These are phyloP conservation scores for Ambrosiella cleistominuta DNA, from an alignment of 2,329 filamentous ascomycete species.

Conservation along the genomic window DNA sequence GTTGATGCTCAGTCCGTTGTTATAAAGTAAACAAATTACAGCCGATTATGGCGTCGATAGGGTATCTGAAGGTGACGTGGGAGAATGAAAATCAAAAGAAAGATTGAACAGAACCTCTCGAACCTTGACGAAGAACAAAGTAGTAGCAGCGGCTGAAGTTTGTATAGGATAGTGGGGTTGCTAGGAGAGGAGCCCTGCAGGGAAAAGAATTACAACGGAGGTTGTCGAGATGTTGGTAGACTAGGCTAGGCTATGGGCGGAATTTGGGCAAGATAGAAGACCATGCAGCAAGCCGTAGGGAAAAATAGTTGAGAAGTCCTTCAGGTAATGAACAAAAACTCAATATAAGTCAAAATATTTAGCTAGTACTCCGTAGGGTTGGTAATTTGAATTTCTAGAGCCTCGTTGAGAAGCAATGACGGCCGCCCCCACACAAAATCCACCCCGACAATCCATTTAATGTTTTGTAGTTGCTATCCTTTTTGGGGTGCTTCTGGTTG, in stretches of 20 bases:
- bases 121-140: slow-evolving; percentile 3
- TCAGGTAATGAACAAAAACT: not conserved
- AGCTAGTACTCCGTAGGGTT: not conserved
- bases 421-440: not conserved
- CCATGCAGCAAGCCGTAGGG: not conserved
- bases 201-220: not conserved
- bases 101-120: slow-evolving; percentile 5
- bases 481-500: not conserved
- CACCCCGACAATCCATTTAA: not conserved
- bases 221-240: not conserved
- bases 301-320: not conserved
- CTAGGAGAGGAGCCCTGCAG: slow-evolving; percentile 1
- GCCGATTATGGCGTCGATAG: slow-evolving; percentile 5
- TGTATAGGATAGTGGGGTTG: slow-evolving; percentile 3
- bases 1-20: slow-evolving; percentile 2
- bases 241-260: not conserved
- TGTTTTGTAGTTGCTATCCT: not conserved
- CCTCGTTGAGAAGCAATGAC: not conserved
- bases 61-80: slow-evolving; percentile 8
- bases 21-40: slow-evolving; percentile 5
- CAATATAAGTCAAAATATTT: not conserved
- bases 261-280: not conserved
- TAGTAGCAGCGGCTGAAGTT: slow-evolving; percentile 10
- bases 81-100: slow-evolving; percentile 2
- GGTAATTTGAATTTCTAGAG: not conserved